A percentile compares a stretch with the other conserved stretches of the same genome.
phyloP scores from a whole-genome alignment of 371 early-diverging fungal genomes.

The Encephalitozoon hellem region DNA sequence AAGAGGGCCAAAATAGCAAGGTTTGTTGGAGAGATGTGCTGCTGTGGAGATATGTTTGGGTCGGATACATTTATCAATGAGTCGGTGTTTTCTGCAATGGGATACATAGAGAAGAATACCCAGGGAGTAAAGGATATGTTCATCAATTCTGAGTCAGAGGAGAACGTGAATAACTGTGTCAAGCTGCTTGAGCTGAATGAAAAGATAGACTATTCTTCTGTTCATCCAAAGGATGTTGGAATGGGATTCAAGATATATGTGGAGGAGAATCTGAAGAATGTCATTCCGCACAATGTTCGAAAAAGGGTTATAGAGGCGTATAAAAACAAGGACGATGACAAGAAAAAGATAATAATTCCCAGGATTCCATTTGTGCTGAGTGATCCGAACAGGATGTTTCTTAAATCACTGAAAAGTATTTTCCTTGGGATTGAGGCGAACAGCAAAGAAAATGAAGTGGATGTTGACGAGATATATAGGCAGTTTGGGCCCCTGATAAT shows the following conservation, averaged over 20 bases:
- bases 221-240: neutral
- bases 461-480: neutral
- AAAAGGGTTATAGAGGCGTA: slow-evolving; percentile 10
- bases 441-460: neutral
- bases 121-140: neutral
- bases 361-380: slow-evolving; percentile 21
- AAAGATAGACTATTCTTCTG: neutral
- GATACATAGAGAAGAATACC: neutral
- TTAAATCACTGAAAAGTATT: slow-evolving; percentile 5
- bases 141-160: neutral
- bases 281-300: slow-evolving; percentile 6
- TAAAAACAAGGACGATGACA: neutral
- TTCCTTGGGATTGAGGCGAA: neutral
- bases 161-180: neutral
- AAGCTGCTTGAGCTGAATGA: slow-evolving; percentile 11
- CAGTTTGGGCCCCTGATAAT: neutral
- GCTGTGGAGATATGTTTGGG: neutral
- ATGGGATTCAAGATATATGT: slow-evolving; percentile 4
- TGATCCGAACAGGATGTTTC: slow-evolving; percentile 15
- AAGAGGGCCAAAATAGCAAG: neutral
- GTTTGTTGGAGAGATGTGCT: neutral
- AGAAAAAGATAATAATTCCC: slow-evolving; percentile 7
- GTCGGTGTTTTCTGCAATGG: neutral
- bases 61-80: neutral
- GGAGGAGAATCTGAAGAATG: neutral